Conservation (phyloP, 345 rosid genomes). For the Isatis tinctoria region DNA sequence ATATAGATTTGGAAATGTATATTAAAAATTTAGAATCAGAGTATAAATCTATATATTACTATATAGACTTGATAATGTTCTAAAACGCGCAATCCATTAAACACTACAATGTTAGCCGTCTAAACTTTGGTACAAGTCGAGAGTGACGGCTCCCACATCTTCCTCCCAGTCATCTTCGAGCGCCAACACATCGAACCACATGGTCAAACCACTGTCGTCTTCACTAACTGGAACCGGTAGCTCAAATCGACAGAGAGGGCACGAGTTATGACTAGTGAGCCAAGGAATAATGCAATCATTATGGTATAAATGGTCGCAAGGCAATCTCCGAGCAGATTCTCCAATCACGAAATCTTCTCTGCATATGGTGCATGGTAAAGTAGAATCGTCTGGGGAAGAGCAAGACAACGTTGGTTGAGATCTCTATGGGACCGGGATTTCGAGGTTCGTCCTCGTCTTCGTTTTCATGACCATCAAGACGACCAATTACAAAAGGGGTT, state of each 20-base stretch:
- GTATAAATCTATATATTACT: background rate
- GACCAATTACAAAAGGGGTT: background rate
- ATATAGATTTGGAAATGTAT: background rate
- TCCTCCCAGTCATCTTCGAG: slow-evolving; percentile 10
- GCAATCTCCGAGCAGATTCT: slow-evolving; percentile 36
- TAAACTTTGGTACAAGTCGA: background rate
- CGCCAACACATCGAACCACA: slow-evolving; percentile 7
- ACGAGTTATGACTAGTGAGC: slow-evolving; percentile 40
- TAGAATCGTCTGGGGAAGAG: slow-evolving; percentile 1
- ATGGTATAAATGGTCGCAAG: slow-evolving; percentile 50
- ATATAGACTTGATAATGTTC: background rate
- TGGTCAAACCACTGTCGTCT: background rate
- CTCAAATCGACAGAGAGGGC: slow-evolving; percentile 50
- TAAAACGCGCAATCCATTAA: background rate
- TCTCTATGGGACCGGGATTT: background rate
- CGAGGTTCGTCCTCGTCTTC: slow-evolving; percentile 33
- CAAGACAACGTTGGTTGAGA: slow-evolving; percentile 25
- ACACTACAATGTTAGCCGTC: background rate
- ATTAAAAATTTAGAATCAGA: background rate
- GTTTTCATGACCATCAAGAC: background rate
- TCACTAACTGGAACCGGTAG: slow-evolving; percentile 5
- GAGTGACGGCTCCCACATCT: background rate
- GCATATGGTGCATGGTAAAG: slow-evolving; percentile 39
- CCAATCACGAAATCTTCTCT: slow-evolving; percentile 36
- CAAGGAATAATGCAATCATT: slow-evolving; percentile 43